These are phyloP conservation scores for Cyclotella cryptica DNA, from an alignment of 108 stramenopile genomes.

Conservation along the genomic window DNA sequence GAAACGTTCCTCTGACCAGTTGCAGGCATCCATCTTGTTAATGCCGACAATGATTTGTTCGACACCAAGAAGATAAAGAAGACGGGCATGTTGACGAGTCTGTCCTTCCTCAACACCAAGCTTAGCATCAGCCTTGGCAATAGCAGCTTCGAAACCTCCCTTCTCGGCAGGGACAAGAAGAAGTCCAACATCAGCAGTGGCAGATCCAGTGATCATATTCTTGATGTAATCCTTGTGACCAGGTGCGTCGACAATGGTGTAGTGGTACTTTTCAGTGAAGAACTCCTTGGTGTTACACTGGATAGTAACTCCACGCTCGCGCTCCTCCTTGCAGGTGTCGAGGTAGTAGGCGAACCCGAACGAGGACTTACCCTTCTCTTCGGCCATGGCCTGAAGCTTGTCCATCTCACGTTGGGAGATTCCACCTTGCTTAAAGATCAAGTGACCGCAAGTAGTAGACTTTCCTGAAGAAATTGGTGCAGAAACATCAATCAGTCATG, in stretches of 20 bases:
- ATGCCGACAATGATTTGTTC: conserved; percentile 80
- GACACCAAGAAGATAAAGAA: conserved; percentile 80
- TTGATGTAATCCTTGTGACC: conserved; percentile 91
- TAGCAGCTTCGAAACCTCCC: conserved; percentile 89
- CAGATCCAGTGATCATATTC: conserved; percentile 85
- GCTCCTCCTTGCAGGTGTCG: conserved; percentile 84
- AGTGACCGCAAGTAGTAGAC: conserved; percentile 79
- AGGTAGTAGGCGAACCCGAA: conserved; percentile 88
- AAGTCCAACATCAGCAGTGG: conserved; percentile 84
- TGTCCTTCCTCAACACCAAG: conserved; percentile 80
- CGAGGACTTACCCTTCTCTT: conserved; percentile 82
- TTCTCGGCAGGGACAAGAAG: conserved; percentile 83
- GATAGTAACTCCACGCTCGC: conserved; percentile 82
- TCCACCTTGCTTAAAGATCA: conserved; percentile 84
- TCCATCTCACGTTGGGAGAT: conserved; percentile 82
- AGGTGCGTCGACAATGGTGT: conserved; percentile 83
- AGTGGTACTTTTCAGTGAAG: conserved; percentile 85
- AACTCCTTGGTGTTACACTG: conserved; percentile 88
- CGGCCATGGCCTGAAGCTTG: conserved; percentile 74
- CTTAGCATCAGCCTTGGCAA: conserved; percentile 86
- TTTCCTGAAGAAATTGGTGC: conserved; percentile 24
- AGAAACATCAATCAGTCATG: background rate
- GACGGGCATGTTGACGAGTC: conserved; percentile 82
- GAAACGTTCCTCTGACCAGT: conserved; percentile 73
- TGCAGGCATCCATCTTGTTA: conserved; percentile 86